Percentiles rank a stretch among this genome's conserved stretches.
These are phyloP conservation scores for Collybiopsis luxurians DNA, from an alignment of 768 basidiomycete genomes.

Conservation along the genomic window DNA sequence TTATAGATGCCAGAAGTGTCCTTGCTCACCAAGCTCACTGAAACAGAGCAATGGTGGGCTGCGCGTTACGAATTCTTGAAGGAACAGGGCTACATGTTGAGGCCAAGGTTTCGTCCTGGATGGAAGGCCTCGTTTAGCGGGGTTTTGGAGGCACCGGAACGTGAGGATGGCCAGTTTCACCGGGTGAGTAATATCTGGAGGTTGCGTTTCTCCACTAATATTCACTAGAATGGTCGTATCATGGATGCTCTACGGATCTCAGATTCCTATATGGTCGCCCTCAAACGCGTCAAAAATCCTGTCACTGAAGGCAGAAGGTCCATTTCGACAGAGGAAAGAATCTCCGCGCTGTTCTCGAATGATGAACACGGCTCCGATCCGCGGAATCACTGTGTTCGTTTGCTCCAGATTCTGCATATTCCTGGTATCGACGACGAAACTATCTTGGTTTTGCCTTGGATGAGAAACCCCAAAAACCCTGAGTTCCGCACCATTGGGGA, in stretches of 20 bases:
- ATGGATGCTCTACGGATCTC: constrained; percentile 17
- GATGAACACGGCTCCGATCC: constrained; percentile 16
- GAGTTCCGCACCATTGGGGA: constrained; percentile 28
- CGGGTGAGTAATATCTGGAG: not conserved
- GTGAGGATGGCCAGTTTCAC: not conserved
- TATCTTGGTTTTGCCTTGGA: constrained; percentile 27
- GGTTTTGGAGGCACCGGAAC: not conserved
- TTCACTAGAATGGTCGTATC: not conserved
- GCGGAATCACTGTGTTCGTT: constrained; percentile 26
- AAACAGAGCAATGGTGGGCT: constrained; percentile 12
- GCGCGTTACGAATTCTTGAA: constrained; percentile 12
- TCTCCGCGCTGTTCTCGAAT: constrained; percentile 16
- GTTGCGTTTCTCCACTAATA: not conserved
- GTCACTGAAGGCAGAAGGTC: not conserved
- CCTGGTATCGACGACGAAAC: constrained; percentile 12
- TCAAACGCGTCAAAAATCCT: constrained; percentile 16
- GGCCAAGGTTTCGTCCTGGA: constrained; percentile 14
- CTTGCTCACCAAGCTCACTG: constrained; percentile 1
- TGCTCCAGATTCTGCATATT: constrained; percentile 20
- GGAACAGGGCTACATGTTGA: constrained; percentile 11
- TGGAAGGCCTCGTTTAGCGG: constrained; percentile 19
- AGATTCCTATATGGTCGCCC: constrained; percentile 16
- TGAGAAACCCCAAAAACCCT: constrained; percentile 14
- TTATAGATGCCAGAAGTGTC: not conserved
- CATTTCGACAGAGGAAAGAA: constrained; percentile 13